phyloP scores from a whole-genome alignment of 352 stramenopile genomes.

The Phytopythium ostracodes region DNA sequence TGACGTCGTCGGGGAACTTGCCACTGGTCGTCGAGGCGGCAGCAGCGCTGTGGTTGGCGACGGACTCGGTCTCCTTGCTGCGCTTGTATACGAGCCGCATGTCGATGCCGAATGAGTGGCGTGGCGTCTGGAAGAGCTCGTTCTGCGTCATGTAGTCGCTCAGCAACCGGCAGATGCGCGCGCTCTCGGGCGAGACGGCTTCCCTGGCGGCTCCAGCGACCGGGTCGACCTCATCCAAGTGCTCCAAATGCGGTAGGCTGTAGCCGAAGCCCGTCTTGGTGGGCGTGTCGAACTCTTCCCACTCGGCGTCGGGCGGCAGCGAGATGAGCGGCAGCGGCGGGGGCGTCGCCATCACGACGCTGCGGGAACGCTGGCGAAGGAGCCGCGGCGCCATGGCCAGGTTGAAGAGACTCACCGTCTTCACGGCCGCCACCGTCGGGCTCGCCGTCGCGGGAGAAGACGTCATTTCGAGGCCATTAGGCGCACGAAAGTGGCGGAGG shows the following conservation, averaged over 20 bases:
- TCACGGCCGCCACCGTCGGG: neutral
- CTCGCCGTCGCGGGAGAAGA: neutral
- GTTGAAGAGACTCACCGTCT: neutral
- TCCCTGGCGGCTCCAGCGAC: constrained; percentile 16
- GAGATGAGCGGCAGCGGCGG: constrained; percentile 63
- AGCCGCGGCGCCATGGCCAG: constrained; percentile 9
- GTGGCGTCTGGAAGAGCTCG: constrained; percentile 49
- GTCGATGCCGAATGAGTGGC: constrained; percentile 58
- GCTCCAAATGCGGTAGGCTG: constrained; percentile 35
- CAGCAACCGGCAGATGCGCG: constrained; percentile 31
- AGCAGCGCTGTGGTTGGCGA: neutral
- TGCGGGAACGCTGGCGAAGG: constrained; percentile 42
- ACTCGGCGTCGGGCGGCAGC: constrained; percentile 58
- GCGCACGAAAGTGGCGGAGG: neutral
- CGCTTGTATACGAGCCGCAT: constrained; percentile 64
- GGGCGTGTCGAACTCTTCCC: constrained; percentile 58
- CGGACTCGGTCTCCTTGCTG: constrained; percentile 33
- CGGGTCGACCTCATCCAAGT: constrained; percentile 42
- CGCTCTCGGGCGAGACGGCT: constrained; percentile 7
- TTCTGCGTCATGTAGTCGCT: constrained; percentile 75
- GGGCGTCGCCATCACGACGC: constrained; percentile 30
- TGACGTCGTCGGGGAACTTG: constrained; percentile 28
- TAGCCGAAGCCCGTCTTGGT: constrained; percentile 61
- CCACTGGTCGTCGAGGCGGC: neutral
- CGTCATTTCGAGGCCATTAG: neutral